These are phyloP conservation scores for Solanum piurae DNA, from an alignment of 257 asterid genomes.

Conservation along the genomic window DNA sequence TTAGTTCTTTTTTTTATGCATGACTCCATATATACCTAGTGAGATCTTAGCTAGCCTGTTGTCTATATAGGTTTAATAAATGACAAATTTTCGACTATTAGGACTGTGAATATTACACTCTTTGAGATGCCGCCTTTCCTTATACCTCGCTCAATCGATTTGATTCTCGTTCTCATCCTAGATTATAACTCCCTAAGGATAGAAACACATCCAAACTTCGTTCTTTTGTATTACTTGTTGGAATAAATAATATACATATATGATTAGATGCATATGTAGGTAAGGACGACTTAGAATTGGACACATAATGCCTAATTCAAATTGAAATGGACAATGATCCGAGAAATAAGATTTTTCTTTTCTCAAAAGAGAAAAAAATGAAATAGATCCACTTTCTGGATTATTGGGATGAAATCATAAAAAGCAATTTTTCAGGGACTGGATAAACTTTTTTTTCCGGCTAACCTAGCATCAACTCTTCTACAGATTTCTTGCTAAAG, in stretches of 20 bases:
- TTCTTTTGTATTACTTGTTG: not conserved
- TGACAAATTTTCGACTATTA: not conserved
- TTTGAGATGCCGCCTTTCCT: not conserved
- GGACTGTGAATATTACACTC: not conserved
- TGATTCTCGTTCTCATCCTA: not conserved
- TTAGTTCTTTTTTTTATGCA: not conserved
- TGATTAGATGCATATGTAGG: not conserved
- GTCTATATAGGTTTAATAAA: not conserved
- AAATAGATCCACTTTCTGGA: not conserved
- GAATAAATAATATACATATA: too few species aligned
- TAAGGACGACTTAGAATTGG: not conserved
- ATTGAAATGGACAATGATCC: not conserved
- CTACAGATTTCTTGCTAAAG: not conserved
- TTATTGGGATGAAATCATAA: not conserved
- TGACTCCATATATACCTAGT: not conserved
- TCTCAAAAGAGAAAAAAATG: too few species aligned
- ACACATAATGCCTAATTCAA: too few species aligned
- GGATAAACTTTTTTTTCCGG: too few species aligned
- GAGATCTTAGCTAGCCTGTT: not conserved
- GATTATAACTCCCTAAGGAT: not conserved
- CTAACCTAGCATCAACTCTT: not conserved
- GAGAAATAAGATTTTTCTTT: too few species aligned
- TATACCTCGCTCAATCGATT: not conserved
- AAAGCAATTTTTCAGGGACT: too few species aligned
- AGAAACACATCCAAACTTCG: not conserved